Evolutionary conservation across 2,329 filamentous ascomycete genomes (phyloP), one percentile per base, ranked within the genome.

Genomic region (Thielaviopsis cerberus): DNA sequence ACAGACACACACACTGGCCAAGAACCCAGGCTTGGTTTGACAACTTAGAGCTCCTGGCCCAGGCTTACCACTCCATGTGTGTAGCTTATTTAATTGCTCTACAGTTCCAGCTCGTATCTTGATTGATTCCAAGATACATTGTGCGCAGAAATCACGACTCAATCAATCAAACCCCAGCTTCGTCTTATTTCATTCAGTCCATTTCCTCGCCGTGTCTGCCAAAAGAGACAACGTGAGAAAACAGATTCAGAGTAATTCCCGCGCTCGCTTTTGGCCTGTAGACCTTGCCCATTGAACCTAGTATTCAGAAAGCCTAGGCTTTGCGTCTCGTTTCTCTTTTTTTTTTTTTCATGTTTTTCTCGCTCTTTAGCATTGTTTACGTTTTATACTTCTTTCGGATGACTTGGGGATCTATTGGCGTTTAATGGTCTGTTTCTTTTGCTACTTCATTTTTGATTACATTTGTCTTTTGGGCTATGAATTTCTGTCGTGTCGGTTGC

Each of bases 321-420:
- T 41, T 41, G 10, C 15, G n/a, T 41, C 2, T 3, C 34, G 34
- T 41, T 11, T 34, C 30, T 15, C 15, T 11, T 34, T 15, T 34
- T n/a, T 10, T 22, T 54, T 50, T 51, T 34, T 59, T 20, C 25
- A 53, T 24, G 20, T 54, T 51, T 51, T 51, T 53, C 17, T 53
- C 23, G 52, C 15, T 34, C 20, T 41, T 57, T 57, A 37, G 25
- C 52, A 41, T 27, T 59, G 22, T 59, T 34, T 23, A 53, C 41
- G 55, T 58, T 50, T 57, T 37, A 48, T 23, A 51, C 30, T 22
- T 25, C 54, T 54, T 58, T 58, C 26, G 30, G 41, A 53, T 41
- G 52, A 22, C 26, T 58, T 56, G 24, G 41, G 37, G 11, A n/a
- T 24, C 15, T 25, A 25, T 24, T 24, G 55, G 59, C 50, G 37